Percentiles rank a stretch among this genome's conserved stretches.
phyloP scores from a whole-genome alignment of 768 basidiomycete genomes.

The Boletus tomentosulus region DNA sequence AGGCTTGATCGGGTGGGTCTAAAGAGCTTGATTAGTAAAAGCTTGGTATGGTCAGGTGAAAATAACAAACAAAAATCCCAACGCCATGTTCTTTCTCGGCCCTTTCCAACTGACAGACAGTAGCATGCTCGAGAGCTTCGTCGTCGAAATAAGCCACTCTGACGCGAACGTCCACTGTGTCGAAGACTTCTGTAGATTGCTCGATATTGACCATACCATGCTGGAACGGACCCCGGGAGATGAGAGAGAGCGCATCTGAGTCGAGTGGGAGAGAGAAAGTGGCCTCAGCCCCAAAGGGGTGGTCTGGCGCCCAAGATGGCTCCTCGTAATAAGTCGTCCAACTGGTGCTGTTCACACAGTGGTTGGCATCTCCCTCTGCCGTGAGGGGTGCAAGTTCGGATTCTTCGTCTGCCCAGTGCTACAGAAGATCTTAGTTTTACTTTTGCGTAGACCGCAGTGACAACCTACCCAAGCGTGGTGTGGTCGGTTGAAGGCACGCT shows the following conservation, averaged over 20 bases:
- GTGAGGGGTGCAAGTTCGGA: background rate
- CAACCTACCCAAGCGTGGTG: constrained; percentile 8
- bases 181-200: constrained; percentile 25
- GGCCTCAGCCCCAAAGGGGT: constrained; percentile 25
- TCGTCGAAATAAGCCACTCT: constrained; percentile 21
- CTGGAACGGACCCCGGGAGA: constrained; percentile 28
- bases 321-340: constrained; percentile 24
- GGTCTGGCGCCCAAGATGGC: constrained; percentile 19
- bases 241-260: constrained; percentile 28
- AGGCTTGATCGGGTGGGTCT: constrained; percentile 30
- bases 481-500: background rate
- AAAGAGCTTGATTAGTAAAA: background rate
- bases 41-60: background rate
- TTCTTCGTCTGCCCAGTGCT: constrained; percentile 7
- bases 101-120: constrained; percentile 30
- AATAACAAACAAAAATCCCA: constrained; percentile 32
- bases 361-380: constrained; percentile 1
- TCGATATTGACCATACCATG: constrained; percentile 26
- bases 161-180: constrained; percentile 29
- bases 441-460: background rate
- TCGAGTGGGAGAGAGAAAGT: constrained; percentile 29
- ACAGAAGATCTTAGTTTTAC: background rate
- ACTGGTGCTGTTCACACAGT: constrained; percentile 17
- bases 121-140: constrained; percentile 17
- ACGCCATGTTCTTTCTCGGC: constrained; percentile 23